These are phyloP conservation scores for Cadophora luteo-olivacea DNA, from an alignment of 2,329 filamentous ascomycete species.

Conservation along the genomic window DNA sequence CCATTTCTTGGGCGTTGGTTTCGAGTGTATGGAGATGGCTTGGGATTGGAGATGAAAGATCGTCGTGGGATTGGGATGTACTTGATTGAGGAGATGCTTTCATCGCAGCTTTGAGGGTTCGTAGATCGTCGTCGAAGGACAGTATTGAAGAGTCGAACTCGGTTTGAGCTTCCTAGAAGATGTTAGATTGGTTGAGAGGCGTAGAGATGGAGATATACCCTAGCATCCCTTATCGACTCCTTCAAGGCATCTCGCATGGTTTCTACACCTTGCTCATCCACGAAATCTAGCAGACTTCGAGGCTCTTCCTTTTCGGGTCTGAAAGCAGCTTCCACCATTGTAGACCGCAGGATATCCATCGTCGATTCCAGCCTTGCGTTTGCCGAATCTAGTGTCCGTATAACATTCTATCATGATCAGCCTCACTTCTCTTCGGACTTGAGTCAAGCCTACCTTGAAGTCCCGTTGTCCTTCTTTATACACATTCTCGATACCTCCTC, in stretches of 20 bases:
- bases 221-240: conserved; percentile 72
- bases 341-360: conserved; percentile 68
- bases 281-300: conserved; percentile 75
- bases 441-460: conserved; percentile 51
- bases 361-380: conserved; percentile 70
- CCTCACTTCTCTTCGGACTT: background rate
- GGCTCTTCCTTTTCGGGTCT: conserved; percentile 63
- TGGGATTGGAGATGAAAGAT: conserved; percentile 48
- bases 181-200: conserved; percentile 23
- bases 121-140: conserved; percentile 78
- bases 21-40: conserved; percentile 51
- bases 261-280: conserved; percentile 74
- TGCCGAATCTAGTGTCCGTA: conserved; percentile 70
- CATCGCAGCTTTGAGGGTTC: conserved; percentile 60
- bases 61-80: conserved; percentile 34
- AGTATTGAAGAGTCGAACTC: conserved; percentile 73
- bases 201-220: conserved; percentile 52
- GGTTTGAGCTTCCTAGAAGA: conserved; percentile 63
- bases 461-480: conserved; percentile 65
- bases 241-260: conserved; percentile 71
- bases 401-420: conserved; percentile 53
- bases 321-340: conserved; percentile 68
- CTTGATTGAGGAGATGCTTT: conserved; percentile 43
- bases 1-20: conserved; percentile 79
- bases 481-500: conserved; percentile 58